A percentile compares a stretch with the other conserved stretches of the same genome.
Evolutionary conservation across 2,329 filamentous ascomycete genomes (phyloP).

Genomic region (Colletotrichum sublineola): DNA sequence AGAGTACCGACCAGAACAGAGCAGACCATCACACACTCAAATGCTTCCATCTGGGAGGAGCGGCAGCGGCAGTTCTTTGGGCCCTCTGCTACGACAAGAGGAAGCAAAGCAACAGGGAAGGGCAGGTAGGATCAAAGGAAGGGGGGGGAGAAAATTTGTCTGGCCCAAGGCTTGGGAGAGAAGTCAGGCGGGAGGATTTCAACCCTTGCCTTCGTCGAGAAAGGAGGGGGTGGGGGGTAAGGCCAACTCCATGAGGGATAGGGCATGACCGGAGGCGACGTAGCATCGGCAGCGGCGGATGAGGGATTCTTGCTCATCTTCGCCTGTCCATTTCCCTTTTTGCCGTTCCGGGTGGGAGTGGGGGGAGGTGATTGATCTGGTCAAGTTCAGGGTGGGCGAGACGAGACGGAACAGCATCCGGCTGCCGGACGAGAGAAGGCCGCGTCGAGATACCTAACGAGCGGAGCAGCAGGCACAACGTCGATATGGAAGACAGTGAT

Average conservation of each 20-base stretch:
- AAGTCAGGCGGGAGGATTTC: constrained; percentile 37
- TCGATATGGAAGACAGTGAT: background rate
- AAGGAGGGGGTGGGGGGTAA: background rate
- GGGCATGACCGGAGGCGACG: background rate
- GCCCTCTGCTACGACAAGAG: constrained; percentile 2
- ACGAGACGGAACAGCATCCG: background rate
- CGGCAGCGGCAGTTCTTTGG: background rate
- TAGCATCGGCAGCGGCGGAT: background rate
- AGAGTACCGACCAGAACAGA: background rate
- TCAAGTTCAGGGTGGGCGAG: background rate
- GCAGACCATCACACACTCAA: background rate
- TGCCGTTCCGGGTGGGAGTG: too few relatives aligned
- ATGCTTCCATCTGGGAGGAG: background rate
- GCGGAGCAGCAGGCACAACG: background rate
- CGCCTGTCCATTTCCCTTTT: background rate
- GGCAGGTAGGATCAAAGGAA: background rate
- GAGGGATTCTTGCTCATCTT: background rate
- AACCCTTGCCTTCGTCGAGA: constrained; percentile 23
- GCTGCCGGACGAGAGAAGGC: background rate
- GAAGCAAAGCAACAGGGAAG: background rate
- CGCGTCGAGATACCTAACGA: too few relatives aligned
- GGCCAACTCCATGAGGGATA: background rate
- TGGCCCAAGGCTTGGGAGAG: constrained; percentile 28
- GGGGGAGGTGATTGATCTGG: background rate
- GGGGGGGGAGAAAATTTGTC: background rate